Evolutionary conservation across 2,329 filamentous ascomycete genomes (phyloP), one percentile per base, ranked within the genome.

Genomic region (Waltergamsia citrina): DNA sequence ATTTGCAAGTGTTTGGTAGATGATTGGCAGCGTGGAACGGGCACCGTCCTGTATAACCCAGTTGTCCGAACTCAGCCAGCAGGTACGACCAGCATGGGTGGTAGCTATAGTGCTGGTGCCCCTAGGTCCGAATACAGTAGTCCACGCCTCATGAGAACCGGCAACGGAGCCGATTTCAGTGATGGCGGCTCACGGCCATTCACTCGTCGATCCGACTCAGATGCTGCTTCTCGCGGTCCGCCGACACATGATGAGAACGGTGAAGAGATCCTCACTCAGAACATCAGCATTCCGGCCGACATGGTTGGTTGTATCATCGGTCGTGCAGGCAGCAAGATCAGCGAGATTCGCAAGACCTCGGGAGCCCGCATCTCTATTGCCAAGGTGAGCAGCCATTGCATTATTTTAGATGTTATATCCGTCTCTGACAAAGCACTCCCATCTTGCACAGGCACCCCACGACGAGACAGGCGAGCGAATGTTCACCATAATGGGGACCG

Each of bases 291-390:
- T 51, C 92, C 92, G 18, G 88, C 92, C 31, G 92, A 98, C 67
- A 98, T 98, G 92, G 92, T 98, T 58, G 92, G 92, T 47, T 98
- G 92, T 65, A 98, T 98, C 65, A 98, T 98, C 56, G 92, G 92
- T 45, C 83, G 88, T 44, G 86, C 74, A 35, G 92, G 92, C 44
- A 88, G 76, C 69, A 98, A 98, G 75, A 98, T 98, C 55, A 95
- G 86, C 59, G 92, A 98, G 65, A 98, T 98, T 50, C 84, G 92
- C 60, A 93, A 94, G 70, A 88, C 81, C 41, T 98, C 92, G 35
- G 88, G 88, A 40, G 92, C 92, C 41, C 84, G 90, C 51, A 98
- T 98, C 63, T 95, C 88, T 29, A 96, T 96, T 59, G 90, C 90
- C 49, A 96, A 95, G 71, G 80, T 73, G 54, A 53, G 60, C 32